phyloP scores from a whole-genome alignment of 176 grass and related monocot species.

The Avena sativa region DNA sequence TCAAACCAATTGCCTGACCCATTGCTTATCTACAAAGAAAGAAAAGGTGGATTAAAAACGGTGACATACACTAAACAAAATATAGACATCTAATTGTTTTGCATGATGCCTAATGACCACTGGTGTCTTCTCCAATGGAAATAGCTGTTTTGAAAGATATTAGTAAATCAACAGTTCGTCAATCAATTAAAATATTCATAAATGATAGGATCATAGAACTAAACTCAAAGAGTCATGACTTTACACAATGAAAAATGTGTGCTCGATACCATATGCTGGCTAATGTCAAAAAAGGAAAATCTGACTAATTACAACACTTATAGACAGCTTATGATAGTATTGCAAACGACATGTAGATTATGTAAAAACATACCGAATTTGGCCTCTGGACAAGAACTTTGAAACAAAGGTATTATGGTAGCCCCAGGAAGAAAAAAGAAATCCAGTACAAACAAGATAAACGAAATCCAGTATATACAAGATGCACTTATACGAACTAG shows the following conservation, averaged over 20 bases:
- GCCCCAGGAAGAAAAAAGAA: conserved; percentile 5
- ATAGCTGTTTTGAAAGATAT: background rate
- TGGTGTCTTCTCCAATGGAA: no score
- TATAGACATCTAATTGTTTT: conserved; percentile 32
- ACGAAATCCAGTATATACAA: conserved; percentile 6
- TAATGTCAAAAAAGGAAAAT: background rate
- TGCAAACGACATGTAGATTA: conserved; percentile 18
- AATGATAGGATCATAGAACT: conserved; percentile 20
- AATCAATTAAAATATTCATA: background rate
- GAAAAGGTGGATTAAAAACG: background rate
- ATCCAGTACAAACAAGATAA: conserved; percentile 9
- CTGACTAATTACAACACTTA: conserved; percentile 5
- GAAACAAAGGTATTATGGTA: conserved; percentile 1
- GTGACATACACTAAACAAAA: background rate
- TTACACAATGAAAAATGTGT: background rate
- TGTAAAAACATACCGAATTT: background rate
- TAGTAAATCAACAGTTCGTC: background rate
- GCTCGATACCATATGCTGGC: background rate
- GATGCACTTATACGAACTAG: background rate
- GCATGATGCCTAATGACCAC: background rate
- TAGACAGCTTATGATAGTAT: background rate
- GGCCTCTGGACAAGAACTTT: background rate
- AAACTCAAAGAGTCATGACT: conserved; percentile 19
- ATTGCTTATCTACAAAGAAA: conserved; percentile 61
- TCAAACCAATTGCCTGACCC: conserved; percentile 70